phyloP scores from a whole-genome alignment of 495 filamentous ascomycete genomes.

The Penicillium nucicola region DNA sequence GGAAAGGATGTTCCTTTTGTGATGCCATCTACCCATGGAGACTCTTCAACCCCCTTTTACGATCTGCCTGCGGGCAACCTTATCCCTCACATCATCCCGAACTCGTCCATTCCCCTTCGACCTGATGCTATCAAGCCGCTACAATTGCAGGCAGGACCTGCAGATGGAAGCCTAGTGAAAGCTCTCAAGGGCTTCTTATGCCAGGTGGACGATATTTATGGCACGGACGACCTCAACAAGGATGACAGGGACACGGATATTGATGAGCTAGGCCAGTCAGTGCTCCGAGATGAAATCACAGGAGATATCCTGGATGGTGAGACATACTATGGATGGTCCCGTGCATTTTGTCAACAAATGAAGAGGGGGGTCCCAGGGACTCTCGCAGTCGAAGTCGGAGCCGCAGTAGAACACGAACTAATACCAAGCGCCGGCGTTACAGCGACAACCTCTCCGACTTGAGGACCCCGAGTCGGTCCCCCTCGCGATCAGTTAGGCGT shows the following conservation, averaged over 20 bases:
- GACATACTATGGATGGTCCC: constrained; percentile 86
- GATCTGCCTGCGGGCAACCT: constrained; percentile 83
- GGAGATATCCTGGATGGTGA: constrained; percentile 61
- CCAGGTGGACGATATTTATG: constrained; percentile 65
- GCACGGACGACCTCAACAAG: constrained; percentile 32
- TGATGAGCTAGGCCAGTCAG: constrained; percentile 68
- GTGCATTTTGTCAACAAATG: constrained; percentile 77
- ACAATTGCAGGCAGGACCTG: constrained; percentile 68
- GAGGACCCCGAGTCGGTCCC: constrained; percentile 2
- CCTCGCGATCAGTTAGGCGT: constrained; percentile 19
- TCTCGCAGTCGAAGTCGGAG: constrained; percentile 26
- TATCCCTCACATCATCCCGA: constrained; percentile 72
- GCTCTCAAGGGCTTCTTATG: constrained; percentile 67
- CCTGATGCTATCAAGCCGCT: constrained; percentile 69
- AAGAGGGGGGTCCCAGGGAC: constrained; percentile 48
- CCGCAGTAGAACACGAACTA: constrained; percentile 36
- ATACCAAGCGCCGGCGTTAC: constrained; percentile 40
- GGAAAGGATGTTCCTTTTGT: constrained; percentile 60
- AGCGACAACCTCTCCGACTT: constrained; percentile 44
- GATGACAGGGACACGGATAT: constrained; percentile 52
- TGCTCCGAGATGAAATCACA: constrained; percentile 57
- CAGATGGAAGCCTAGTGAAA: constrained; percentile 58
- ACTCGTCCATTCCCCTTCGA: constrained; percentile 70
- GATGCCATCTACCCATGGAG: constrained; percentile 76
- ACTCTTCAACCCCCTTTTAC: constrained; percentile 71